A percentile compares a stretch with the other conserved stretches of the same genome.
Evolutionary conservation across 108 stramenopile genomes (phyloP).

Genomic region (Cyclostephanos tholiformis): DNA sequence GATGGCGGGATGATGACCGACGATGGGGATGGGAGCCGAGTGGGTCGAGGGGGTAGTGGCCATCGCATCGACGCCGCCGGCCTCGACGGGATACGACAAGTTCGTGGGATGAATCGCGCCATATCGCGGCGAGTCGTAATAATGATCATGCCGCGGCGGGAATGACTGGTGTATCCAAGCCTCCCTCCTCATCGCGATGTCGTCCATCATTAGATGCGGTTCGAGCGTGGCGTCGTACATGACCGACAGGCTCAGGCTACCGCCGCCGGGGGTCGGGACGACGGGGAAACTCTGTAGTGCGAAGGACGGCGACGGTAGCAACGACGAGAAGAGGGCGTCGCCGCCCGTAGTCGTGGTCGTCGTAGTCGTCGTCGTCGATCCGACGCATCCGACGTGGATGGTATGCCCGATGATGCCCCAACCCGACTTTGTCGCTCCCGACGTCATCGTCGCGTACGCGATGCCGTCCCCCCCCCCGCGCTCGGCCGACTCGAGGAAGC

Average conservation of each 20-base stretch:
- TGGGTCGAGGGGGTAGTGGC: neutral
- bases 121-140: neutral
- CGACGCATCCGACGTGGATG: slow-evolving; percentile 55
- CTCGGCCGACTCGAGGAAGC: slow-evolving; percentile 15
- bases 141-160: slow-evolving; percentile 14
- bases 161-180: slow-evolving; percentile 8
- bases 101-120: neutral
- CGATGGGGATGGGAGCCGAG: neutral
- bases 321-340: slow-evolving; percentile 39
- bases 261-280: slow-evolving; percentile 69
- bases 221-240: slow-evolving; percentile 55
- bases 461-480: slow-evolving; percentile 1
- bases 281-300: slow-evolving; percentile 40
- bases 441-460: neutral
- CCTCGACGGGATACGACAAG: too few relatives aligned
- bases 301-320: slow-evolving; percentile 50
- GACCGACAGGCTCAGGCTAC: slow-evolving; percentile 58
- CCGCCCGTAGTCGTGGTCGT: too few relatives aligned
- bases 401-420: slow-evolving; percentile 60
- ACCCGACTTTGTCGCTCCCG: neutral
- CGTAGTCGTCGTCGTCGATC: too few relatives aligned
- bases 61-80: neutral
- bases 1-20: neutral
- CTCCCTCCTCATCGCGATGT: slow-evolving; percentile 18
- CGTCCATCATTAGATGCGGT: slow-evolving; percentile 31